Evolutionary conservation across 768 basidiomycete species (phyloP).

Genomic region (Filobasidium floriforme): DNA sequence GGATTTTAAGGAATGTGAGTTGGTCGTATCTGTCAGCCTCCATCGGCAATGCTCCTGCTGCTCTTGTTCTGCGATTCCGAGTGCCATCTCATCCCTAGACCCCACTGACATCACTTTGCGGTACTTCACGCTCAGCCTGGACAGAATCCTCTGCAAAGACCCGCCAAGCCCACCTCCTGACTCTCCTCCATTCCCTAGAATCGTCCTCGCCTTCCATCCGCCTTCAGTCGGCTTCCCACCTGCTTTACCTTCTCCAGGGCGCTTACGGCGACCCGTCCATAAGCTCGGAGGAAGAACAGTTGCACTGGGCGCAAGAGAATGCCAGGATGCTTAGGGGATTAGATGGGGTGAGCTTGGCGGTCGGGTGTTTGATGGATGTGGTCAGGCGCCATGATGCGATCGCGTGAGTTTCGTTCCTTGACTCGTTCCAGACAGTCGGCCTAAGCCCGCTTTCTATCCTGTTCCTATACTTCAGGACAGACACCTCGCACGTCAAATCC

Average conservation of each 20-base stretch:
- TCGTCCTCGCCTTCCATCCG: background rate
- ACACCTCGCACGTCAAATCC: background rate
- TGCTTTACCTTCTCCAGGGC: slow-evolving; percentile 56
- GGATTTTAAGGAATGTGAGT: slow-evolving; percentile 3
- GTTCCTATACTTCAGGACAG: background rate
- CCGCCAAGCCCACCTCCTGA: background rate
- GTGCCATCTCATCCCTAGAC: too few relatives aligned
- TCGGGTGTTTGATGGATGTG: background rate
- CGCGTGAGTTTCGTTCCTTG: background rate
- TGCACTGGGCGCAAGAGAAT: background rate
- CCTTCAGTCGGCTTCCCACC: background rate
- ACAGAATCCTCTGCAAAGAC: background rate
- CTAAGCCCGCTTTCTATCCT: background rate
- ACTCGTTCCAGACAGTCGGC: too few relatives aligned
- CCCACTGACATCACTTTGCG: too few relatives aligned
- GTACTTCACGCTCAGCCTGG: background rate
- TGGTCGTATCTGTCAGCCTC: background rate
- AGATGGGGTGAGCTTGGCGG: background rate
- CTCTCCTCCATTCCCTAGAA: background rate
- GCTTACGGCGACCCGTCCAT: slow-evolving; percentile 51
- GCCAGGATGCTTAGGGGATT: background rate
- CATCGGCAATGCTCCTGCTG: too few relatives aligned
- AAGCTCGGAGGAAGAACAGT: background rate
- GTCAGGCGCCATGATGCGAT: background rate
- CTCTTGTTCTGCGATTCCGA: too few relatives aligned